These are phyloP conservation scores for Boletus coccyginus DNA, from an alignment of 768 basidiomycete genomes.

Conservation along the genomic window DNA sequence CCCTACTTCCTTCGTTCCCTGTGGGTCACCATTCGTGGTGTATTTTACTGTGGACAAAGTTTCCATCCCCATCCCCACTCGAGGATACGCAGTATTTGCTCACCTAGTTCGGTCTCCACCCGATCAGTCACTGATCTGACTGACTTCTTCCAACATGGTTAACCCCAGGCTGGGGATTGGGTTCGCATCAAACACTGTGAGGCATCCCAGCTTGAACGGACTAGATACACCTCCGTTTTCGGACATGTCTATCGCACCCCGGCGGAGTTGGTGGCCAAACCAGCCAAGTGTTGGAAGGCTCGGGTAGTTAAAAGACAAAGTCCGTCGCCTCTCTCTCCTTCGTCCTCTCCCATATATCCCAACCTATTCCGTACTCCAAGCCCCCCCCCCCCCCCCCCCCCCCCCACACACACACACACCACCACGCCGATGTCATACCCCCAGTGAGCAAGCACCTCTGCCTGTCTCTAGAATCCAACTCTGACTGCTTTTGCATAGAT, in stretches of 20 bases:
- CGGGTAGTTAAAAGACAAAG: background rate
- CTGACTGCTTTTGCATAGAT: background rate
- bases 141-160: background rate
- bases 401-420: too few relatives aligned
- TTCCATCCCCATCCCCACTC: too few relatives aligned
- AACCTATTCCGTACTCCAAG: background rate
- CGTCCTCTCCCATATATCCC: background rate
- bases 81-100: background rate
- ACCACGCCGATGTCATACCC: too few relatives aligned
- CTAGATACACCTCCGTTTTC: background rate
- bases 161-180: too few relatives aligned
- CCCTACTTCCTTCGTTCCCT: too few relatives aligned
- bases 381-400: too few relatives aligned
- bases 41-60: background rate
- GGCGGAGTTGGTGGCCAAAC: too few relatives aligned
- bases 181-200: background rate
- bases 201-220: background rate
- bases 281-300: constrained; percentile 10
- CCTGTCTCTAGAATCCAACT: background rate
- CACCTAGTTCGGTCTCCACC: background rate
- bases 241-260: background rate
- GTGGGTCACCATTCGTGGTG: too few relatives aligned
- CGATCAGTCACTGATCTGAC: background rate
- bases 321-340: too few relatives aligned
- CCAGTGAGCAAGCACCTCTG: too few relatives aligned